phyloP scores from a whole-genome alignment of 2,329 filamentous ascomycete genomes.

The Rutstroemia sp. region DNA sequence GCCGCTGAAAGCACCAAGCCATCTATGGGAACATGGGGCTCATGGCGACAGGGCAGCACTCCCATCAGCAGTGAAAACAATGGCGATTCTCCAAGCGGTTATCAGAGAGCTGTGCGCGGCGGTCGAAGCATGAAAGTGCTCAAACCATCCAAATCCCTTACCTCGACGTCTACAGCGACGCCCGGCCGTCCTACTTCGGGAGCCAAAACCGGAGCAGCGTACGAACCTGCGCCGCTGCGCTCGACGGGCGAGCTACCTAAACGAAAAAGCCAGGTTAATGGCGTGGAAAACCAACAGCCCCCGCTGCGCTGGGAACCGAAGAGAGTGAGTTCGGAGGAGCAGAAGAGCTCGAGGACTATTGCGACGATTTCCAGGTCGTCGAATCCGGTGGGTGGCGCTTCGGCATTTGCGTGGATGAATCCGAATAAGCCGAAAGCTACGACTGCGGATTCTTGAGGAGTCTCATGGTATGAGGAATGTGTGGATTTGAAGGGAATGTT shows the following conservation, averaged over 20 bases:
- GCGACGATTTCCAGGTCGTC: conserved; percentile 44
- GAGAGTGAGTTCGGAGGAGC: conserved; percentile 34
- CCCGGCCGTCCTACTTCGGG: conserved; percentile 31
- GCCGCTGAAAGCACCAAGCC: conserved; percentile 24
- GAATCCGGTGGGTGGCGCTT: conserved; percentile 87
- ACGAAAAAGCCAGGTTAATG: conserved; percentile 44
- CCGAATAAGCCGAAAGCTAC: conserved; percentile 27
- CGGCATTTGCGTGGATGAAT: conserved; percentile 91
- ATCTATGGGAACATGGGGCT: conserved; percentile 57
- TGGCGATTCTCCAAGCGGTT: conserved; percentile 38
- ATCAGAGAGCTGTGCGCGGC: conserved; percentile 62
- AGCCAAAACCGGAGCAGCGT: conserved; percentile 42
- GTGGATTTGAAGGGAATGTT: background rate
- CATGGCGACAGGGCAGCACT: conserved; percentile 54
- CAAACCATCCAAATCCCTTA: conserved; percentile 63
- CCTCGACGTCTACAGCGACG: conserved; percentile 39
- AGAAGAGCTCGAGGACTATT: conserved; percentile 22
- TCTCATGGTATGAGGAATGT: background rate
- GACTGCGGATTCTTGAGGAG: conserved; percentile 3
- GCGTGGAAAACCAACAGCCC: conserved; percentile 22
- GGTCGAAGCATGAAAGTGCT: conserved; percentile 82
- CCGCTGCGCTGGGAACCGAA: conserved; percentile 45
- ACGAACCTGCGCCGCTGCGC: conserved; percentile 40
- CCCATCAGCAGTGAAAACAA: conserved; percentile 20
- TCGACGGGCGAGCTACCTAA: conserved; percentile 42